These are phyloP conservation scores for Misopates orontium DNA, from an alignment of 257 asterid species.

Conservation along the genomic window DNA sequence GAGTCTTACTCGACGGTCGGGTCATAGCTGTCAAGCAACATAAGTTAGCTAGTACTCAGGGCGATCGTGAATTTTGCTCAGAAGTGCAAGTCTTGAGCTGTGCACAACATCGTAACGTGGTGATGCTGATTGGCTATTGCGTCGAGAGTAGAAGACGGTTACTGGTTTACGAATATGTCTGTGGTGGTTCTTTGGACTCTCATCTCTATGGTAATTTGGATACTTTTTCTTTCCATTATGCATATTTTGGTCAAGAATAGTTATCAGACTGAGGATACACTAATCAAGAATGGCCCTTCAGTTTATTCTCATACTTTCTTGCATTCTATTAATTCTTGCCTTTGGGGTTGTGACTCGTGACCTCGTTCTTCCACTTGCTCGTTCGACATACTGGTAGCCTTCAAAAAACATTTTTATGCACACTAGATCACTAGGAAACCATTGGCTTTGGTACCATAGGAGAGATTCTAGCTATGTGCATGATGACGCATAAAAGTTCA, in stretches of 20 bases:
- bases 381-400: not conserved
- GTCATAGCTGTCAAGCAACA: constrained; percentile 84
- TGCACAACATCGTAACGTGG: constrained; percentile 95
- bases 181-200: constrained; percentile 85
- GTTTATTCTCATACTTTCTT: too few species aligned
- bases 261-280: not conserved
- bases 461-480: not conserved
- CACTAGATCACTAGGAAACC: too few species aligned
- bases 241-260: constrained; percentile 5
- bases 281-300: too few species aligned
- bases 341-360: too few species aligned
- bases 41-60: constrained; percentile 73
- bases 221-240: not conserved
- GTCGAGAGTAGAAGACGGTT: constrained; percentile 69
- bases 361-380: too few species aligned
- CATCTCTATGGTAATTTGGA: constrained; percentile 69
- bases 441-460: not conserved
- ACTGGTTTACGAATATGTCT: constrained; percentile 81
- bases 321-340: too few species aligned
- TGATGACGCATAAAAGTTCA: too few species aligned
- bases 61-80: constrained; percentile 87
- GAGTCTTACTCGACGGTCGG: constrained; percentile 67
- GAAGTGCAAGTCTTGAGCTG: constrained; percentile 90
- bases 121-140: constrained; percentile 85
- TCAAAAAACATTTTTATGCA: not conserved